Percentiles rank a stretch among this genome's conserved stretches.
phyloP scores from a whole-genome alignment of 768 basidiomycete species.

The Lactifluus subvellereus region DNA sequence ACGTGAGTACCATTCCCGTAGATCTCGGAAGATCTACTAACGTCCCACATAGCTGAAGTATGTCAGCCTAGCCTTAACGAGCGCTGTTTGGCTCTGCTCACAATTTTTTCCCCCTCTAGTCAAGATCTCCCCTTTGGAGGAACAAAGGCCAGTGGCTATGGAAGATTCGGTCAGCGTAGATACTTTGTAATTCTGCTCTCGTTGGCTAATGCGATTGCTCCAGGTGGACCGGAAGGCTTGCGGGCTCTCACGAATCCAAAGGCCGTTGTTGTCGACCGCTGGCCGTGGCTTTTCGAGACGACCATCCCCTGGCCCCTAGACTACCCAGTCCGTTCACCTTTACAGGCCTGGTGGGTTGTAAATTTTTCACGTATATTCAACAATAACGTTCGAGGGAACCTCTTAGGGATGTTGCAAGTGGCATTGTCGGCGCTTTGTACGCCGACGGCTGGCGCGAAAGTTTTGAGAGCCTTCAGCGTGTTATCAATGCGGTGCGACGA shows the following conservation, averaged over 20 bases:
- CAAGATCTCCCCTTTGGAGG: constrained; percentile 97
- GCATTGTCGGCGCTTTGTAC: constrained; percentile 44
- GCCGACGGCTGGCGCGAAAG: constrained; percentile 43
- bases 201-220: constrained; percentile 6
- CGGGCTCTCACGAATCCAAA: constrained; percentile 85
- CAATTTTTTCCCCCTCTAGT: constrained; percentile 37
- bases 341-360: constrained; percentile 62
- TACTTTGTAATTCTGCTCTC: constrained; percentile 11
- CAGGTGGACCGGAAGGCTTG: constrained; percentile 91
- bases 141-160: constrained; percentile 85
- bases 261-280: constrained; percentile 79
- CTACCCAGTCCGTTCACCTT: constrained; percentile 74
- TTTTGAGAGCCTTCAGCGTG: constrained; percentile 36
- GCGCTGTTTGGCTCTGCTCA: constrained; percentile 1
- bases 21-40: constrained; percentile 23
- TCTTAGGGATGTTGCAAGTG: constrained; percentile 46
- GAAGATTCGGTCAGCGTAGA: constrained; percentile 67
- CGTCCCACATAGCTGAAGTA: constrained; percentile 54
- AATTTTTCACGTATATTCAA: background rate
- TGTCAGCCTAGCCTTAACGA: constrained; percentile 29
- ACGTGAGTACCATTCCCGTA: constrained; percentile 44
- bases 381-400: background rate
- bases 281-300: constrained; percentile 79
- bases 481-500: constrained; percentile 36
- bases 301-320: constrained; percentile 80